Conservation (phyloP, 2,329 filamentous ascomycete species). For the Colletotrichum melonis region DNA sequence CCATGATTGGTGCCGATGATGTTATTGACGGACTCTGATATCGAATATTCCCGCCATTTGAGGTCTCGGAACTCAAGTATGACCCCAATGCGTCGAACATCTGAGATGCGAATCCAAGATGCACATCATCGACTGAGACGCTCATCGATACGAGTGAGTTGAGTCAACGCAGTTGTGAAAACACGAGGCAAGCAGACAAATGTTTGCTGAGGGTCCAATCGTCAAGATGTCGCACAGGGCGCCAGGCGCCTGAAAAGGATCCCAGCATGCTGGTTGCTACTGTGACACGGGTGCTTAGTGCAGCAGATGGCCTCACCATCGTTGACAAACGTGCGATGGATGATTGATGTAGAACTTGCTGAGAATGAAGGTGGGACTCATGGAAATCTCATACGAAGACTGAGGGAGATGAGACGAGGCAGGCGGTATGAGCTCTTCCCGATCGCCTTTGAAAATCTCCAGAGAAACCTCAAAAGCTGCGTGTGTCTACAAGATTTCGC, state of each 20-base stretch:
- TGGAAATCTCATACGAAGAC: background rate
- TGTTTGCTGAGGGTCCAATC: background rate
- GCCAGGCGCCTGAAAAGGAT: background rate
- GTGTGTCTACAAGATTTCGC: background rate
- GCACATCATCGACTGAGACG: background rate
- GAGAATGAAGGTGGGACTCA: too few species aligned
- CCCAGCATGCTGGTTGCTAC: background rate
- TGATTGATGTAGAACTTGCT: background rate
- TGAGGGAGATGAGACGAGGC: background rate
- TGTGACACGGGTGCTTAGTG: background rate
- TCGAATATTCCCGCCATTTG: background rate
- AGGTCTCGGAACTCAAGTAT: background rate
- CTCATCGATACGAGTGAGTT: background rate
- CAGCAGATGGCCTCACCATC: background rate
- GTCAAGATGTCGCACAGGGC: slow-evolving; percentile 4
- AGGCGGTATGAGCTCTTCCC: background rate
- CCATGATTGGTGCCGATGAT: background rate
- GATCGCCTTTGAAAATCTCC: background rate
- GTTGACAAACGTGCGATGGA: background rate
- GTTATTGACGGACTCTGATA: background rate
- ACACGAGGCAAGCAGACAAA: background rate
- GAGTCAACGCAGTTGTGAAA: background rate
- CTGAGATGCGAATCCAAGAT: background rate
- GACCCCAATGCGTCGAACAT: background rate
- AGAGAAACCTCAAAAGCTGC: background rate